Evolutionary conservation across 2,329 filamentous ascomycete genomes (phyloP), one percentile per base, ranked within the genome.

Genomic region (Colletotrichum chrysophilum): DNA sequence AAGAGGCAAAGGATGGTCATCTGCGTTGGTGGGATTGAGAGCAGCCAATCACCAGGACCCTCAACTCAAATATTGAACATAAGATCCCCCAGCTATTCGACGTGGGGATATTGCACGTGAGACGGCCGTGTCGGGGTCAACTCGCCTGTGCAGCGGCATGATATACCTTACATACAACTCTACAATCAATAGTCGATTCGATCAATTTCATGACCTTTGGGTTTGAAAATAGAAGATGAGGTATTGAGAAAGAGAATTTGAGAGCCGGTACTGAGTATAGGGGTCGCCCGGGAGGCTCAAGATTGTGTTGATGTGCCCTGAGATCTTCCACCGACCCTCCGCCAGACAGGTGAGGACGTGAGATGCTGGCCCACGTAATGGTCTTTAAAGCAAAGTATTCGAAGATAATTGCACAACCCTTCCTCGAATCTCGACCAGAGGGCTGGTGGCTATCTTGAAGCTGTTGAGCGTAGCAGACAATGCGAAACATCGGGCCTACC

Each of bases 381-480:
- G n/a, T 0, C 43, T 52, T 21, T 21, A 10, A 52, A 52, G 43
- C n/a, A 3, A 21, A 52, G 43, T 4, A 13, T 52, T 52, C 43
- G n/a, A 21, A 48, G 6, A 48, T 3, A 7, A 7, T 4, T 1
- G 3, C 43, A 48, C 5, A 12, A 4, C 6, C 2, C 0, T 48
- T 13, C 43, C 6, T 21, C 1, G 18, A 0, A 48, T 48, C 2
- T 21, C 43, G n/a, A 48, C 2, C n/a, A 21, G n/a, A 48, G 10
- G 10, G 43, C 10, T 21, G 18, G 43, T 48, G 4, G 9, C 0
- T 48, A 48, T 21, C 5, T 13, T 21, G 43, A 48, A 21, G 43
- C 43, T 48, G 10, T 48, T 48, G 43, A 21, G 9, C 1, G 9
- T 13, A 21, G 43, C 43, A 21, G 43, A 48, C 43, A 2, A 48